These are phyloP conservation scores for Colletotrichum chlorophyti DNA, from an alignment of 2,329 filamentous ascomycete species.

Conservation along the genomic window DNA sequence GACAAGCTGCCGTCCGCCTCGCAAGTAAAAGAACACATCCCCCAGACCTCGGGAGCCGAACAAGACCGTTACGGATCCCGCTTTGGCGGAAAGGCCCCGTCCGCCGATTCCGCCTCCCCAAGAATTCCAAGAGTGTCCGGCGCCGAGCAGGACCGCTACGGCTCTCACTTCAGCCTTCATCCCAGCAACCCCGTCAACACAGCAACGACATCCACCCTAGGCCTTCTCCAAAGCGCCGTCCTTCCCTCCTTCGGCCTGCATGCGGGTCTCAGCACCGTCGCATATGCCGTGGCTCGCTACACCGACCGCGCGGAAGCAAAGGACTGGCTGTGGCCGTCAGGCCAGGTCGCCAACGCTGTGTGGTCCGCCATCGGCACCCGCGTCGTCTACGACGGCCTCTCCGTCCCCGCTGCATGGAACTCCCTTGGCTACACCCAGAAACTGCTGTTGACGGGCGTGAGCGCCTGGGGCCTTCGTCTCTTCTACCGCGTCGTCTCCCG, in stretches of 20 bases:
- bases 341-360: constrained; percentile 64
- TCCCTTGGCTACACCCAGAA: constrained; percentile 60
- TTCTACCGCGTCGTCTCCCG: constrained; percentile 60
- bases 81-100: constrained; percentile 22
- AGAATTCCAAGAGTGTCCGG: constrained; percentile 17
- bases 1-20: constrained; percentile 31
- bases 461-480: constrained; percentile 62
- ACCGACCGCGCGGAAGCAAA: constrained; percentile 65
- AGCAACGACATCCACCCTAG: constrained; percentile 40
- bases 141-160: constrained; percentile 32
- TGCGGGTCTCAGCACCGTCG: constrained; percentile 55
- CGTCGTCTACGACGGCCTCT: constrained; percentile 51
- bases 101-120: not conserved
- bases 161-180: constrained; percentile 31
- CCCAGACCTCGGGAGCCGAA: constrained; percentile 17
- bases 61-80: constrained; percentile 22
- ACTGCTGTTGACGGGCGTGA: constrained; percentile 61
- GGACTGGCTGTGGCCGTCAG: constrained; percentile 64
- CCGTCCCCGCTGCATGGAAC: constrained; percentile 51
- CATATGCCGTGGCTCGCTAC: constrained; percentile 57
- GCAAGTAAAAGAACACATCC: constrained; percentile 22
- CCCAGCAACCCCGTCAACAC: constrained; percentile 24
- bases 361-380: constrained; percentile 64
- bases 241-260: constrained; percentile 62
- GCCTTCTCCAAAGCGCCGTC: constrained; percentile 59